A percentile compares a stretch with the other conserved stretches of the same genome.
phyloP scores from a whole-genome alignment of 2,329 filamentous ascomycete species.

The Microcera coccophila region DNA sequence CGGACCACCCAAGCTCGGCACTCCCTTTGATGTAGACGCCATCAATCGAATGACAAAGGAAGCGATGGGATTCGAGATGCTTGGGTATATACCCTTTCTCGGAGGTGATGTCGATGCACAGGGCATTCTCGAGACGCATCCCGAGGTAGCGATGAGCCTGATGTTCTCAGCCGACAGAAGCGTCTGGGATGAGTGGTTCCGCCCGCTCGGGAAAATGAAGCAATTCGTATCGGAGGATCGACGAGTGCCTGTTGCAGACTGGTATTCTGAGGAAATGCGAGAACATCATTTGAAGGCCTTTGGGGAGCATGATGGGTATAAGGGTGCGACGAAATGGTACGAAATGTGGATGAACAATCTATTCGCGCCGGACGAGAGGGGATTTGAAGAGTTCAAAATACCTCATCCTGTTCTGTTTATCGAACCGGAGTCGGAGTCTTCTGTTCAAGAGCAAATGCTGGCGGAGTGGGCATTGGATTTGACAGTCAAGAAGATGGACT shows the following conservation, averaged over 20 bases:
- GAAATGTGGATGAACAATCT: conserved; percentile 30
- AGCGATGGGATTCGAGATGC: conserved; percentile 26
- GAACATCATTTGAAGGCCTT: conserved; percentile 23
- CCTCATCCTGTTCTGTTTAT: conserved; percentile 24
- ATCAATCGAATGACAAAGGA: conserved; percentile 32
- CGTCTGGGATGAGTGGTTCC: conserved; percentile 26
- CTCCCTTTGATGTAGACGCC: conserved; percentile 27
- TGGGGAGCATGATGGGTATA: conserved; percentile 22
- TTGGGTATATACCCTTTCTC: conserved; percentile 32
- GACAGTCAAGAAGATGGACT: conserved; percentile 32
- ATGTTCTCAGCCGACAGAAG: conserved; percentile 24
- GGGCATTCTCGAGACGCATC: conserved; percentile 20
- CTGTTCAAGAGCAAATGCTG: conserved; percentile 24
- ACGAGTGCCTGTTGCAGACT: conserved; percentile 20
- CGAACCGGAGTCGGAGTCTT: conserved; percentile 12
- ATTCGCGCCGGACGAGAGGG: conserved; percentile 24
- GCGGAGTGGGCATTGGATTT: conserved; percentile 30
- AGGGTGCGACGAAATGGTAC: conserved; percentile 31
- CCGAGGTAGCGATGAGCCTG: conserved; percentile 26
- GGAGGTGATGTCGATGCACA: conserved; percentile 14
- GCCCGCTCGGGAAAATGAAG: conserved; percentile 27
- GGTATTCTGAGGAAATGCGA: conserved; percentile 25
- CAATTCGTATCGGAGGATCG: conserved; percentile 23
- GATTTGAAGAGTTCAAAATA: conserved; percentile 13
- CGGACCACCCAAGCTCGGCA: conserved; percentile 27